These are phyloP conservation scores for Bertia moriformis DNA, from an alignment of 2,329 filamentous ascomycete genomes.

Conservation along the genomic window DNA sequence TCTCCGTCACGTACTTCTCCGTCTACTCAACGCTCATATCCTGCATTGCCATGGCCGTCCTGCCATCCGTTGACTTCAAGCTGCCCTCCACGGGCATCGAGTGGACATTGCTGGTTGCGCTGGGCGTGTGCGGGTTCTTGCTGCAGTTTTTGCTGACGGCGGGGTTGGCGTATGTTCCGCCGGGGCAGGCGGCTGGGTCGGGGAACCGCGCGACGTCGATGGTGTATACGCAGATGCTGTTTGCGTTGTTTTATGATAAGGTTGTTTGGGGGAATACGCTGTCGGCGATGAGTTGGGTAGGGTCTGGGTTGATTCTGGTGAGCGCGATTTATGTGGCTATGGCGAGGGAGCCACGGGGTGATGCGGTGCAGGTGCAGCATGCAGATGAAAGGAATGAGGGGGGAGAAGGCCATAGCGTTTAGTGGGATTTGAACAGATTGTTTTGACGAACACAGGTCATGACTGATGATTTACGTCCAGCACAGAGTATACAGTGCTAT, in stretches of 20 bases:
- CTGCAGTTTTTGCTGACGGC: constrained; percentile 78
- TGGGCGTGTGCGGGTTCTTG: constrained; percentile 63
- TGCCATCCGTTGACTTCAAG: constrained; percentile 28
- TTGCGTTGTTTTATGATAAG: constrained; percentile 34
- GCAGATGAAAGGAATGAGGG: no score
- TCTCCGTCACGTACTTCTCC: constrained; percentile 75
- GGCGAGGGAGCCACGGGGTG: constrained; percentile 22
- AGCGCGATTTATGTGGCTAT: constrained; percentile 35
- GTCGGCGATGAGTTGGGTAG: constrained; percentile 30
- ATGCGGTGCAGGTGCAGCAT: no score
- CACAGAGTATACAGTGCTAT: no score
- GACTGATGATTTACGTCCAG: no score
- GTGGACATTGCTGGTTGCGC: constrained; percentile 52
- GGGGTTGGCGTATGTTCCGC: constrained; percentile 33
- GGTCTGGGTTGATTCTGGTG: constrained; percentile 35
- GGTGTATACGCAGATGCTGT: constrained; percentile 43
- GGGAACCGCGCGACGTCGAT: constrained; percentile 32
- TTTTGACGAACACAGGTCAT: no score
- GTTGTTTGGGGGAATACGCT: constrained; percentile 36
- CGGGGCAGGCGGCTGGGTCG: constrained; percentile 19
- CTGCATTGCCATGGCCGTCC: constrained; percentile 38
- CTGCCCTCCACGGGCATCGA: constrained; percentile 28
- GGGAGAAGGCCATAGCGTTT: no score
- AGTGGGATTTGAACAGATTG: no score
- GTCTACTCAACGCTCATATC: constrained; percentile 57